These are phyloP conservation scores for Aspergillus quadrilineatus DNA, from an alignment of 2,329 filamentous ascomycete species.

Conservation along the genomic window DNA sequence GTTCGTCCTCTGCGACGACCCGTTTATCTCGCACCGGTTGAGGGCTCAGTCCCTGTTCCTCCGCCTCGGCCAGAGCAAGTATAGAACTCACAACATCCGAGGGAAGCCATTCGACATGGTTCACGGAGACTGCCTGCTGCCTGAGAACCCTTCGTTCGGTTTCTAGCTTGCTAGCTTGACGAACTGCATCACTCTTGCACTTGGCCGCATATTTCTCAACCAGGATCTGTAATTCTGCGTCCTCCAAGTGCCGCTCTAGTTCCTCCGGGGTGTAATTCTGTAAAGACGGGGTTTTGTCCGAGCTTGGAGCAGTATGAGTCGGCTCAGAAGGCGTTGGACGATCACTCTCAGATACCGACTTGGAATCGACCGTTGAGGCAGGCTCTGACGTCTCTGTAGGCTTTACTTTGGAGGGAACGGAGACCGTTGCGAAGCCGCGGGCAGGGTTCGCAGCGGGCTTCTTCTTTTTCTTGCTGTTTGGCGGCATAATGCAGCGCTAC, in stretches of 20 bases:
- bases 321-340: slow-evolving; percentile 24
- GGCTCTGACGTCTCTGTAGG: slow-evolving; percentile 36
- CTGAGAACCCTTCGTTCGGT: slow-evolving; percentile 83
- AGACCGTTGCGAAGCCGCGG: slow-evolving; percentile 90
- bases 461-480: slow-evolving; percentile 81
- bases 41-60: slow-evolving; percentile 40
- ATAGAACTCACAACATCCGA: slow-evolving; percentile 75
- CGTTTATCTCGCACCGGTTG: slow-evolving; percentile 36
- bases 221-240: slow-evolving; percentile 82
- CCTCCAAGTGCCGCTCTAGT: slow-evolving; percentile 83
- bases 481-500: slow-evolving; percentile 57
- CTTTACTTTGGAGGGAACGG: slow-evolving; percentile 80
- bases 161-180: slow-evolving; percentile 74
- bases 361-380: slow-evolving; percentile 29
- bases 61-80: slow-evolving; percentile 58
- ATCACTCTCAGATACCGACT: slow-evolving; percentile 33
- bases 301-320: slow-evolving; percentile 13
- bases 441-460: slow-evolving; percentile 85
- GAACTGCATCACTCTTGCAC: slow-evolving; percentile 72
- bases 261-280: slow-evolving; percentile 75
- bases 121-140: slow-evolving; percentile 72
- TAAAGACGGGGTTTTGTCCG: slow-evolving; percentile 33
- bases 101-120: slow-evolving; percentile 73
- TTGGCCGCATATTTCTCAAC: slow-evolving; percentile 82
- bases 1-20: slow-evolving; percentile 68